Conservation (phyloP, 768 basidiomycete genomes). For the Saitozyma podzolica region DNA sequence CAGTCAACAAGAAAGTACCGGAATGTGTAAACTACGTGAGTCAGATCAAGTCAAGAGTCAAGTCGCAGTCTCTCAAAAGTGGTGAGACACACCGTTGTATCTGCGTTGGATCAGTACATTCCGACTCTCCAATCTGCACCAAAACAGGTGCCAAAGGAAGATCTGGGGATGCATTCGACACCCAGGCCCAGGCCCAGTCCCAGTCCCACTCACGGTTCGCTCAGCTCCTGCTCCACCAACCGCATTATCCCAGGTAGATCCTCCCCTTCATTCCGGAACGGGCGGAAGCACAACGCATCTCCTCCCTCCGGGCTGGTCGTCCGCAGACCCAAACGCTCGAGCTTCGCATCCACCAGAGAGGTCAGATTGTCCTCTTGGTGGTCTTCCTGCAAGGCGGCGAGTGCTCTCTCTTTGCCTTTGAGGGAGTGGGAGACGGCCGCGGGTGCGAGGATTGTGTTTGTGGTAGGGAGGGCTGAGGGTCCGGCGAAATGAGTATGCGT, state of each 20-base stretch:
- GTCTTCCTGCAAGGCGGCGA: too few relatives aligned
- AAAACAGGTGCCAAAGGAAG: not conserved
- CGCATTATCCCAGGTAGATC: constrained; percentile 71
- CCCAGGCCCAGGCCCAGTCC: too few relatives aligned
- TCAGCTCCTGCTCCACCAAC: constrained; percentile 86
- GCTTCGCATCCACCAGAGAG: not conserved
- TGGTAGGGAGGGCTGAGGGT: too few relatives aligned
- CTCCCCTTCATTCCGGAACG: constrained; percentile 33
- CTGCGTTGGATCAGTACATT: constrained; percentile 1
- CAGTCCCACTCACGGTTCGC: constrained; percentile 77
- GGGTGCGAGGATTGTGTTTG: too few relatives aligned
- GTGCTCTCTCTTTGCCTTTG: too few relatives aligned
- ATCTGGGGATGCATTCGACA: too few relatives aligned
- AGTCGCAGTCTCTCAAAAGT: too few relatives aligned
- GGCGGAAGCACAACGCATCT: constrained; percentile 34
- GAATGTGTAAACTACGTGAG: constrained; percentile 69
- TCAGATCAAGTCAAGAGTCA: not conserved
- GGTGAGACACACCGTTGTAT: not conserved
- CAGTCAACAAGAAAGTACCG: constrained; percentile 96
- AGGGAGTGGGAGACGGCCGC: too few relatives aligned
- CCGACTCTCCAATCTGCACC: not conserved
- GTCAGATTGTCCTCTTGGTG: too few relatives aligned
- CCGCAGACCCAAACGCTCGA: not conserved
- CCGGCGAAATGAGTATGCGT: too few relatives aligned
- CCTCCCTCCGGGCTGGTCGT: constrained; percentile 6